A percentile compares a stretch with the other conserved stretches of the same genome.
Conservation (phyloP, 306 rosid genomes). For the Trifolium pratense region DNA sequence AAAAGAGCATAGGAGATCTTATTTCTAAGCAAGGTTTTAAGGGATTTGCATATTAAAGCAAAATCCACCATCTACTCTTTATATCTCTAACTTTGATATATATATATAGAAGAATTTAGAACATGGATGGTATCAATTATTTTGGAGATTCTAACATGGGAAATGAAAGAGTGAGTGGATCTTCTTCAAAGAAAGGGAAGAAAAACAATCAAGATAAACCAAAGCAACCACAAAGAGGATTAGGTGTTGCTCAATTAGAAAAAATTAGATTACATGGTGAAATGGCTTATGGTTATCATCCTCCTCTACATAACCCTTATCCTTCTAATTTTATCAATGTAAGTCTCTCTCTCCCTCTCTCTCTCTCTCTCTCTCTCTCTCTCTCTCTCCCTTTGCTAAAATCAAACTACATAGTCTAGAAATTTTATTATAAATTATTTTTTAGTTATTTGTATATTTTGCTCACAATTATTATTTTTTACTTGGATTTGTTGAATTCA, state of each 20-base stretch:
- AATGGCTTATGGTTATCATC: constrained; percentile 50
- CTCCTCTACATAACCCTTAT: constrained; percentile 52
- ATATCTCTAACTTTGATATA: constrained; percentile 1
- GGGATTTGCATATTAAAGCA: constrained; percentile 53
- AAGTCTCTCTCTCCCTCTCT: constrained; percentile 18
- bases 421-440: not conserved
- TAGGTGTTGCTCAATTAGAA: constrained; percentile 98
- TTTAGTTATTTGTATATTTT: not conserved
- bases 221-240: constrained; percentile 97
- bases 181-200: constrained; percentile 78
- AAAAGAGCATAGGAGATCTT: constrained; percentile 59
- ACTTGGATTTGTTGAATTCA: not conserved
- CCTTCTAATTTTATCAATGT: constrained; percentile 66
- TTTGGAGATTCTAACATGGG: constrained; percentile 90
- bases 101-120: constrained; percentile 19
- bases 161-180: constrained; percentile 58
- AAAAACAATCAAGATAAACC: constrained; percentile 84
- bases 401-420: not conserved
- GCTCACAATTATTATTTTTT: not conserved
- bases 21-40: constrained; percentile 53
- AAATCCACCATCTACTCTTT: constrained; percentile 5
- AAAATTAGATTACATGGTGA: constrained; percentile 97
- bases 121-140: constrained; percentile 75
- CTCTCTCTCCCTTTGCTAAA: constrained; percentile 10
- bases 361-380: constrained; percentile 1